A percentile compares a stretch with the other conserved stretches of the same genome.
Evolutionary conservation across 106 monocot species (phyloP).

Genomic region (Dioscorea alata): DNA sequence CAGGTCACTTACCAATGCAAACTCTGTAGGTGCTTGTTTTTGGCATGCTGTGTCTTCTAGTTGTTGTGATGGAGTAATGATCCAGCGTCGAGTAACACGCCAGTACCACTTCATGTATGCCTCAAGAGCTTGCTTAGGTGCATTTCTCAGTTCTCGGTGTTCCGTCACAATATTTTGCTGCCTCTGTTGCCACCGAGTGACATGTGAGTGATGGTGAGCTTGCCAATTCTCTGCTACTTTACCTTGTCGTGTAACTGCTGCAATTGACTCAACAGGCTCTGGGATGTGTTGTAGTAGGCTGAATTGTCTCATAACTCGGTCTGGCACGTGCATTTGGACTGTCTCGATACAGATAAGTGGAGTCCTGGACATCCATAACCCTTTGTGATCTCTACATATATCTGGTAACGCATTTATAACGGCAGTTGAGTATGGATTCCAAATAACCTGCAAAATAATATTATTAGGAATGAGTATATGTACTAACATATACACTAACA

Average conservation of each 20-base stretch:
- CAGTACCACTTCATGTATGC: background rate
- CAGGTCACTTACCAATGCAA: too few species aligned
- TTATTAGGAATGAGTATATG: background rate
- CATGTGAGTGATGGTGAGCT: background rate
- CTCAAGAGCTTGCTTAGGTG: background rate
- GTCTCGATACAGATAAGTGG: background rate
- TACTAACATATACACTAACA: background rate
- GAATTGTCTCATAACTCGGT: background rate
- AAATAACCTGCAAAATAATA: background rate
- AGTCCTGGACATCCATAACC: constrained; percentile 1
- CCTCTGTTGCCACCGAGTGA: background rate
- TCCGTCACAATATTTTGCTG: background rate
- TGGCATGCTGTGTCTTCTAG: too few species aligned
- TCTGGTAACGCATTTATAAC: background rate
- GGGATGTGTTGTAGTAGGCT: background rate
- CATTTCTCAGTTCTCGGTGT: background rate
- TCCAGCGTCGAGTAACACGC: background rate
- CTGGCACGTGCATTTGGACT: background rate
- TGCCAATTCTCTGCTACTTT: background rate
- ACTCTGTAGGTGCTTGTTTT: too few species aligned
- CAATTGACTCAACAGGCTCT: background rate
- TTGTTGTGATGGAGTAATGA: background rate
- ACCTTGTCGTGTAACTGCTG: background rate
- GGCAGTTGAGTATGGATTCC: background rate
- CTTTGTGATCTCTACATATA: background rate